Percentiles rank a stretch among this genome's conserved stretches.
phyloP scores from a whole-genome alignment of 2,329 filamentous ascomycete species.

The Didymella glomerata region DNA sequence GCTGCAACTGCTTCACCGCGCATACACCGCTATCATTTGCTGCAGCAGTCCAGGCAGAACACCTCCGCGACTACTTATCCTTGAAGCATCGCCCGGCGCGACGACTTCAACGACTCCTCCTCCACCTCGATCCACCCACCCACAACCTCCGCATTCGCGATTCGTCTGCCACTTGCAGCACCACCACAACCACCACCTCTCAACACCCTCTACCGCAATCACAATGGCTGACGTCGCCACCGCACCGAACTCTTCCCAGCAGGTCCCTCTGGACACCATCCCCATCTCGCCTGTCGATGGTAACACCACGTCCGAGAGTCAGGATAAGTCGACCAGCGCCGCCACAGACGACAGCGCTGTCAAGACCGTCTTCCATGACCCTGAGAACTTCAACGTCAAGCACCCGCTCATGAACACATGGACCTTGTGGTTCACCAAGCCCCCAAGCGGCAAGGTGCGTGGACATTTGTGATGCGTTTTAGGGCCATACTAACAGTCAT shows the following conservation, averaged over 20 bases:
- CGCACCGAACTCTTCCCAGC: slow-evolving; percentile 54
- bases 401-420: slow-evolving; percentile 96
- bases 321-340: slow-evolving; percentile 54
- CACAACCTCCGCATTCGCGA: slow-evolving; percentile 29
- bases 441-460: slow-evolving; percentile 88
- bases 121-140: slow-evolving; percentile 27
- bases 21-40: slow-evolving; percentile 25
- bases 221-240: slow-evolving; percentile 51
- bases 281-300: slow-evolving; percentile 62
- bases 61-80: slow-evolving; percentile 34
- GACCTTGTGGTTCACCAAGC: slow-evolving; percentile 99
- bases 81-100: slow-evolving; percentile 46
- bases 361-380: slow-evolving; percentile 96
- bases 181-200: slow-evolving; percentile 13
- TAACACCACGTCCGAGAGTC: slow-evolving; percentile 52
- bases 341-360: slow-evolving; percentile 63
- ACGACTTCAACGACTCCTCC: slow-evolving; percentile 42
- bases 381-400: slow-evolving; percentile 99
- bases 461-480: neutral
- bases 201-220: slow-evolving; percentile 17
- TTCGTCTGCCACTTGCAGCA: slow-evolving; percentile 19
- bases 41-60: slow-evolving; percentile 23
- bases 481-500: slow-evolving; percentile 27
- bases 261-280: slow-evolving; percentile 64
- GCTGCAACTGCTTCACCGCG: slow-evolving; percentile 26